Percentiles rank a stretch among this genome's conserved stretches.
phyloP scores from a whole-genome alignment of 2,329 filamentous ascomycete species.

The Polychaeton citri region DNA sequence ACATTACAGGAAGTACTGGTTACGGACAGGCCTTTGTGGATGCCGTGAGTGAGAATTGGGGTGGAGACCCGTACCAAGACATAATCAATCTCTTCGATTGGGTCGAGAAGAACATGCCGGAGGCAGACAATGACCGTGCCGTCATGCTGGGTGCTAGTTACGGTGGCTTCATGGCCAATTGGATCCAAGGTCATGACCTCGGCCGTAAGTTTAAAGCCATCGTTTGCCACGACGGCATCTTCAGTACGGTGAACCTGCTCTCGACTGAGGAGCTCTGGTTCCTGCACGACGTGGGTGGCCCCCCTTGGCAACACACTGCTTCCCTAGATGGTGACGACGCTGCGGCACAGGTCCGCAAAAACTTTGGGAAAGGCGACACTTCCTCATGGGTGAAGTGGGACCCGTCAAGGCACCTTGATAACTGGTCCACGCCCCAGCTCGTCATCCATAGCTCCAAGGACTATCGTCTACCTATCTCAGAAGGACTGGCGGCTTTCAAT shows the following conservation, averaged over 20 bases:
- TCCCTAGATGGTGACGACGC: conserved; percentile 3
- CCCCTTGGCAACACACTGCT: conserved; percentile 32
- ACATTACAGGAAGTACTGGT: conserved; percentile 71
- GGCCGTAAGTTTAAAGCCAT: conserved; percentile 78
- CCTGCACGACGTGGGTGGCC: conserved; percentile 38
- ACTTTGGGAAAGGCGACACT: conserved; percentile 8
- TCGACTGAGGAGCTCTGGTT: conserved; percentile 42
- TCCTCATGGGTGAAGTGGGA: conserved; percentile 45
- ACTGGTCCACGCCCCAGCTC: conserved; percentile 80
- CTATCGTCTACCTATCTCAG: conserved; percentile 73
- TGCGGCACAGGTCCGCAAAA: conserved; percentile 8
- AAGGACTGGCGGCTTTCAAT: conserved; percentile 77
- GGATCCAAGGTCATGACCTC: conserved; percentile 78
- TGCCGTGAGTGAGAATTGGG: conserved; percentile 70
- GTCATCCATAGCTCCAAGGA: conserved; percentile 86
- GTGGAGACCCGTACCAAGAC: conserved; percentile 71
- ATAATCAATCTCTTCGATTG: conserved; percentile 67
- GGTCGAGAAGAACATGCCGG: conserved; percentile 50
- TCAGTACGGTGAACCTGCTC: conserved; percentile 36
- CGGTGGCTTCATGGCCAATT: conserved; percentile 67
- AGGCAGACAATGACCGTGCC: conserved; percentile 54
- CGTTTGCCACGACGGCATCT: conserved; percentile 79
- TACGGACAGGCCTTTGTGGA: conserved; percentile 69
- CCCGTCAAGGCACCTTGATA: conserved; percentile 39
- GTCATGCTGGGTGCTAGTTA: conserved; percentile 66